Conservation (phyloP, 163 green algal genomes). For the Scenedesmus sp. region DNA sequence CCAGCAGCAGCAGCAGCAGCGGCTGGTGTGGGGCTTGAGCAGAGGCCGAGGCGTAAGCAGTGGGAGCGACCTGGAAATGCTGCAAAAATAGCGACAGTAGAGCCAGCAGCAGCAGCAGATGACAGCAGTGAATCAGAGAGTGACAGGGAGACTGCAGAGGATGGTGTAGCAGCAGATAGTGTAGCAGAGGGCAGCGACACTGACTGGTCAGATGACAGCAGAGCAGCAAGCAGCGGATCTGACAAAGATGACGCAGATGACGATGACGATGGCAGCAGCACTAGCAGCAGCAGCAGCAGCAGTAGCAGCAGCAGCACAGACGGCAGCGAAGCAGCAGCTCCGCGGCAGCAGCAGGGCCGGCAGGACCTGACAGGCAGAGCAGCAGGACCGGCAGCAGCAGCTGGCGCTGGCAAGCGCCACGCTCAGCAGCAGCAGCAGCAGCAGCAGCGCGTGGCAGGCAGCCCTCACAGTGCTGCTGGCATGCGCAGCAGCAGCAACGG, state of each 20-base stretch:
- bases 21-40: not conserved
- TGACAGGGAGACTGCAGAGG: not conserved
- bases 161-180: not conserved
- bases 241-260: not conserved
- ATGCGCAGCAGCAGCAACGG: conserved; percentile 25
- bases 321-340: not conserved
- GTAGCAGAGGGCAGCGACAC: not conserved
- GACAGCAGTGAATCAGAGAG: not conserved
- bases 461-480: not conserved
- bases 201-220: not conserved
- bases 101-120: not conserved
- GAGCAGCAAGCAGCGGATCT: not conserved
- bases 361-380: not conserved
- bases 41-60: not conserved
- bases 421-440: not conserved
- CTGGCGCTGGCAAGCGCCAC: not conserved
- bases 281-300: not conserved
- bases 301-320: not conserved
- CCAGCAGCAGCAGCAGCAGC: not conserved
- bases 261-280: not conserved
- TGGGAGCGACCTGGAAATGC: not conserved
- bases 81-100: not conserved
- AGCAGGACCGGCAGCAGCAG: conserved; percentile 8
- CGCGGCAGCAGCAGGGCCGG: conserved; percentile 18
- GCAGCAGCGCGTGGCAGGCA: not conserved